phyloP scores from a whole-genome alignment of 352 stramenopile species.

The Phytophthora vignae region DNA sequence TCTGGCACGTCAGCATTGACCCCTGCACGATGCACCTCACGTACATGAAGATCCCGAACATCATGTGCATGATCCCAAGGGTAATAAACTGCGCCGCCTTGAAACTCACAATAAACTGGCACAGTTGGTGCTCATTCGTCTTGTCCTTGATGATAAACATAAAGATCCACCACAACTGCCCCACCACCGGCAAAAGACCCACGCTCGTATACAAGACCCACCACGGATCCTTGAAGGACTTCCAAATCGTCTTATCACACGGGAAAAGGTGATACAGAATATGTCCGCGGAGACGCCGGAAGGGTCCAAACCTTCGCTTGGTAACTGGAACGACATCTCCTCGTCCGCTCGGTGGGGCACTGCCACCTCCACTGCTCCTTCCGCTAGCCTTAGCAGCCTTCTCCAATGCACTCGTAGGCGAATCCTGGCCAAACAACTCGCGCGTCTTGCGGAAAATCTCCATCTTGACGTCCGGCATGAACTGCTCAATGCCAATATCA shows the following conservation, averaged over 20 bases:
- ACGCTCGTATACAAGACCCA: conserved; percentile 83
- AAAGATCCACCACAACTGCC: conserved; percentile 92
- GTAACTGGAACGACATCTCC: conserved; percentile 15
- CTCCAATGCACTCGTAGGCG: conserved; percentile 14
- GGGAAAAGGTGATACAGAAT: conserved; percentile 91
- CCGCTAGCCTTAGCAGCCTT: conserved; percentile 8
- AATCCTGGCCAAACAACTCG: conserved; percentile 69
- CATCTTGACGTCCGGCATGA: conserved; percentile 91
- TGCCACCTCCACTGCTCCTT: neutral
- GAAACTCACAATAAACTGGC: conserved; percentile 93
- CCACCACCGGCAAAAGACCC: conserved; percentile 84
- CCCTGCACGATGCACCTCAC: conserved; percentile 76
- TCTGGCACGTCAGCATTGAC: conserved; percentile 65
- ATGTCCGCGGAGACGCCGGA: conserved; percentile 65
- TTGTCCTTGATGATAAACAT: conserved; percentile 93
- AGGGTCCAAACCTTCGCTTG: conserved; percentile 30
- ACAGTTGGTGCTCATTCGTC: conserved; percentile 93
- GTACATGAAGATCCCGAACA: conserved; percentile 72
- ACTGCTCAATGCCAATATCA: conserved; percentile 85
- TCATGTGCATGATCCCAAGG: conserved; percentile 77
- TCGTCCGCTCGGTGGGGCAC: neutral
- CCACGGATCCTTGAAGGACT: conserved; percentile 82
- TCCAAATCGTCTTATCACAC: conserved; percentile 90
- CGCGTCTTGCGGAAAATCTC: conserved; percentile 89
- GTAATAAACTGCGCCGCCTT: conserved; percentile 92